phyloP scores from a whole-genome alignment of 1,284 basidiomycete genomes.

The Leccinum angustisporum region DNA sequence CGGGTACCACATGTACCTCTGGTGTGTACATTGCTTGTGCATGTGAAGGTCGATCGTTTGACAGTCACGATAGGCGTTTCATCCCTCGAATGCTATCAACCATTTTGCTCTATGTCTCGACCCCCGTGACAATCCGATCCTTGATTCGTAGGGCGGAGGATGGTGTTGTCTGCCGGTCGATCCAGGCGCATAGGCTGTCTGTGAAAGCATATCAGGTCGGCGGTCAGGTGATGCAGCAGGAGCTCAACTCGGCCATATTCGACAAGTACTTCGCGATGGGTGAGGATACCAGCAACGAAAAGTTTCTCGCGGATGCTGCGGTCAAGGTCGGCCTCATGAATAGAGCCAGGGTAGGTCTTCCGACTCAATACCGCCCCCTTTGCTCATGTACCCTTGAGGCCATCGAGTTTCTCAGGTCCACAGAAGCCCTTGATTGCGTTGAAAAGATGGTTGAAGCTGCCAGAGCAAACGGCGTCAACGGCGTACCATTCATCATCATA shows the following conservation, averaged over 20 bases:
- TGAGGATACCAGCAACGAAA: conserved; percentile 60
- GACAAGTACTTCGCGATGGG: conserved; percentile 64
- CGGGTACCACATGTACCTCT: no score
- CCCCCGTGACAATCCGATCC: not conserved
- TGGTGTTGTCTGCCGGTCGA: conserved; percentile 66
- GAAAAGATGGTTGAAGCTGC: conserved; percentile 58
- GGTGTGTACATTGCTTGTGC: no score
- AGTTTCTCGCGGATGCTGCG: conserved; percentile 63
- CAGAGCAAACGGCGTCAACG: conserved; percentile 68
- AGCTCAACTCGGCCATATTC: conserved; percentile 60
- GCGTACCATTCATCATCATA: conserved; percentile 79
- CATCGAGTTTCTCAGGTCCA: no score
- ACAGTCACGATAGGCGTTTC: no score
- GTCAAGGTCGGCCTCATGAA: conserved; percentile 59
- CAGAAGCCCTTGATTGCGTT: no score
- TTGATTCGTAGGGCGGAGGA: conserved; percentile 45
- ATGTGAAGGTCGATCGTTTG: no score
- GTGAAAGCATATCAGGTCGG: conserved; percentile 69
- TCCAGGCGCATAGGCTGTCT: conserved; percentile 69
- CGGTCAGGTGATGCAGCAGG: conserved; percentile 62
- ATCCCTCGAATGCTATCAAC: no score
- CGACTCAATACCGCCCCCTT: conserved; percentile 6
- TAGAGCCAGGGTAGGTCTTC: conserved; percentile 53
- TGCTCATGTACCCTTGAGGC: no score
- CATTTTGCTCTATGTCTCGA: not conserved